Base-by-base conservation (phyloP, 352 stramenopile genomes). In the Pythium periplocum region DNA sequence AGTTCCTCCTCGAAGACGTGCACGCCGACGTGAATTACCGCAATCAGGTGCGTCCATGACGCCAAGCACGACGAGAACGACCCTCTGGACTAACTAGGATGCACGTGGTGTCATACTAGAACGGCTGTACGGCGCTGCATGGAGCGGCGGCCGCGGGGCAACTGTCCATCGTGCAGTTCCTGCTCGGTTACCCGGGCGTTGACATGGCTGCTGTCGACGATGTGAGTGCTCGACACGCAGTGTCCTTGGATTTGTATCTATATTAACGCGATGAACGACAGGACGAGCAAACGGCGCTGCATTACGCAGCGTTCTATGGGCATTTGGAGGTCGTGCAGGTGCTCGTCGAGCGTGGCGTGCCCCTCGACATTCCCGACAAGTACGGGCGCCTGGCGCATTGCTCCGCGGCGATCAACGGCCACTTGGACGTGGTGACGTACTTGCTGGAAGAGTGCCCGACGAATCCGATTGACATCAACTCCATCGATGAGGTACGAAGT, bases 221-320 rank as follows among this genome's bases (percentile, higher is more conserved):
- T 55, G 76, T 87, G 71, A 39, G 76, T 67, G 31, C 26, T 48
- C 42, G 30, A 31, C 32, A 39, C 17, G 17, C 17, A 26, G 17
- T 26, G 17, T 26, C 17, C 17, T 26, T 26, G 17, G 17, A 0
- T 33, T 63, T 57, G n/a, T 51, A 34, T 40, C 30, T 2, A 35
- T 35, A 47, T 36, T 35, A 30, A 32, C 40, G 8, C 9, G 34
- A 12, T 38, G 3, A 46, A 30, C 3, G 1, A 32, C 41, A 87
- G 75, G 83, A 92, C 36, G 78, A 91, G 55, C 84, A 95, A 52
- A 90, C 84, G 11, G 71, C 83, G 48, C 68, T 95, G 42, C 84
- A 95, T 55, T 95, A 95, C 53, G 84, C 82, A 1, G 84, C 84
- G 11, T 95, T 95, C 59, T 93, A 93, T 43, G 84, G 84, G 6